Evolutionary conservation across 495 filamentous ascomycete species (phyloP), one percentile per base, ranked within the genome.

Genomic region (Daldinia vernicosa): DNA sequence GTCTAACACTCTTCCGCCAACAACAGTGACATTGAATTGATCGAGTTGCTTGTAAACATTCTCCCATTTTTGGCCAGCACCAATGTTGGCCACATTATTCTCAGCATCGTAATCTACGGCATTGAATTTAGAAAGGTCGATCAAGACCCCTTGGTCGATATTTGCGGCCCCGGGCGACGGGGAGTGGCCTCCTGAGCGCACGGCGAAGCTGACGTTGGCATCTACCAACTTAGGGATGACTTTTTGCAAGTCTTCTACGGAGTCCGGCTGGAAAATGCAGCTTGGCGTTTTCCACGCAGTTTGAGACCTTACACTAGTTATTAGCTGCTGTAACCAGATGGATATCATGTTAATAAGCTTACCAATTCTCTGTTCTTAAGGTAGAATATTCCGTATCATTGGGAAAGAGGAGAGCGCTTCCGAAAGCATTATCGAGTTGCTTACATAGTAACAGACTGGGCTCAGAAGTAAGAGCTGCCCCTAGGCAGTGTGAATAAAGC

Each of bases 361-460:
- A 52, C 50, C 50, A 52, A 28, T 52, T 52, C 26, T 52, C 50
- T 7, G 50, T 52, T n/a, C 50, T 52, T 15, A 52, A 28, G 6
- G 24, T 52, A 15, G 22, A 11, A 22, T 52, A 52, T 52, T 52
- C 50, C 7, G 50, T 22, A 27, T 52, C 50, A 14, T 51, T 51
- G 5, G 45, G 45, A 26, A 51, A 22, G 0, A 51, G 0, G 17
- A 26, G 19, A 22, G 45, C 15, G 12, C 45, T 51, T 51, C 15
- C n/a, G 12, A 51, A 51, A 11, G 45, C 5, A 51, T 5, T 9
- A 5, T 51, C 45, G 8, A 51, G 45, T 26, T 24, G 45, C 26
- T 51, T 12, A 26, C 45, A 51, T 27, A 51, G 22, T 0, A 9
- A 1, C 5, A 17, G 9, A 24, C 45, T 51, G 3, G 45, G 14